These are phyloP conservation scores for Vigna hirtella DNA, from an alignment of 306 rosid genomes.

Conservation along the genomic window DNA sequence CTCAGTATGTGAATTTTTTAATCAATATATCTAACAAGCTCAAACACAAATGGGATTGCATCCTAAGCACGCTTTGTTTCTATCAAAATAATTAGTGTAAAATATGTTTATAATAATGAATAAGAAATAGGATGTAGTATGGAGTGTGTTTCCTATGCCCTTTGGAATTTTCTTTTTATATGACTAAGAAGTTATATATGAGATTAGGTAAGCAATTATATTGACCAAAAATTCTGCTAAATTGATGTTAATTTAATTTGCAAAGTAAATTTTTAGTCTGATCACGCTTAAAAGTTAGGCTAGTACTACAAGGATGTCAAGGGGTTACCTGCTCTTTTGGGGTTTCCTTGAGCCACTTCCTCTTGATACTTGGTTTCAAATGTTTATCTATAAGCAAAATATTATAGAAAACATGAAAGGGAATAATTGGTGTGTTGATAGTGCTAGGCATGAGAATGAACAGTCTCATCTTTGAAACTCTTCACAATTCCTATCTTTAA, in stretches of 20 bases:
- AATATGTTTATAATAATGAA: not conserved
- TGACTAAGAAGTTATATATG: not conserved
- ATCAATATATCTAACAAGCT: conserved; percentile 35
- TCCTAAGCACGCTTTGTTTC: conserved; percentile 2
- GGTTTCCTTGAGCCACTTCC: conserved; percentile 48
- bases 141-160: not conserved
- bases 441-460: conserved; percentile 25
- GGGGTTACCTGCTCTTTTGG: conserved; percentile 53
- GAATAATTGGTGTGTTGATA: conserved; percentile 30
- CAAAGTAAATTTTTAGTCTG: conserved; percentile 42
- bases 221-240: conserved; percentile 33
- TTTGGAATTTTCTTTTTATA: conserved; percentile 19
- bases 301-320: conserved; percentile 31
- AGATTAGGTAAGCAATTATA: conserved; percentile 22
- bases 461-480: conserved; percentile 20
- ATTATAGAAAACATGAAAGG: conserved; percentile 30
- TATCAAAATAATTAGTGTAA: not conserved
- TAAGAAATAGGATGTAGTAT: conserved; percentile 12
- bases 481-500: not conserved
- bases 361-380: conserved; percentile 35
- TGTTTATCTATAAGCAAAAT: conserved; percentile 16
- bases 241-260: conserved; percentile 37
- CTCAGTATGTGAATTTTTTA: not conserved
- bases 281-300: conserved; percentile 47
- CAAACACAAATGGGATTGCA: conserved; percentile 11